Base-by-base conservation (phyloP, 495 filamentous ascomycete genomes). In the Letharia lupina region DNA sequence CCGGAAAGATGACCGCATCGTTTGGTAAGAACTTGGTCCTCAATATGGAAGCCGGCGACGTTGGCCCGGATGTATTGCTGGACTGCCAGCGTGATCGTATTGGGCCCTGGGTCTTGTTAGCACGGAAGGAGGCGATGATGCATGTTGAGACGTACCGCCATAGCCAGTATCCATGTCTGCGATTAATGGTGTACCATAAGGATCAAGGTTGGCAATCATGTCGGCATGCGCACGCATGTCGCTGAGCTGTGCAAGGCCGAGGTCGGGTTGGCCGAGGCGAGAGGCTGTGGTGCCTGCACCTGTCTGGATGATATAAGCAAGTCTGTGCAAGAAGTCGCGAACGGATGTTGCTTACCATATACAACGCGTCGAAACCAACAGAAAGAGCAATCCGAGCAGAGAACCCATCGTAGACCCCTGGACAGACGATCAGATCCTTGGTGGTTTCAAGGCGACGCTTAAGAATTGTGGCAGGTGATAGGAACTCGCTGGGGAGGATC, bases 91-190 rank as follows among this genome's bases (percentile, higher is more conserved):
- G 82, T 77, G 20, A 89, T 82, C 78, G 86, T 86, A 45, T 87
- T 68, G 0, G 83, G 83, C 2, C 82, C 82, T 85, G 35, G 0
- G 11, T 28, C 41, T 12, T 60, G 84, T 56, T 8, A 47, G 23
- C 15, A 63, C n/a, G 3, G 41, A 37, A 35, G n/a, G 8, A 15
- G 31, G 28, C 8, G 12, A 40, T 48, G 60, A 40, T 37, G n/a
- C 16, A 18, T 37, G 28, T 20, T 42, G 45, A 57, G 39, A 62
- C 75, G 57, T 72, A 82, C 83, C 85, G 67, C 84, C 86, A 62
- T 83, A 87, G 41, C 85, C 84, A 12, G 82, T 84, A 73, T 91
- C 87, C 68, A 85, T 86, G 69, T 90, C 87, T n/a, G 87, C 87
- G 71, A 91, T 89, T 8, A 90, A 68, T 1, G 86, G 85, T 3